Percentiles rank a stretch among this genome's conserved stretches.
Conservation (phyloP, 1,284 basidiomycete genomes). For the Moesziomyces sp. region DNA sequence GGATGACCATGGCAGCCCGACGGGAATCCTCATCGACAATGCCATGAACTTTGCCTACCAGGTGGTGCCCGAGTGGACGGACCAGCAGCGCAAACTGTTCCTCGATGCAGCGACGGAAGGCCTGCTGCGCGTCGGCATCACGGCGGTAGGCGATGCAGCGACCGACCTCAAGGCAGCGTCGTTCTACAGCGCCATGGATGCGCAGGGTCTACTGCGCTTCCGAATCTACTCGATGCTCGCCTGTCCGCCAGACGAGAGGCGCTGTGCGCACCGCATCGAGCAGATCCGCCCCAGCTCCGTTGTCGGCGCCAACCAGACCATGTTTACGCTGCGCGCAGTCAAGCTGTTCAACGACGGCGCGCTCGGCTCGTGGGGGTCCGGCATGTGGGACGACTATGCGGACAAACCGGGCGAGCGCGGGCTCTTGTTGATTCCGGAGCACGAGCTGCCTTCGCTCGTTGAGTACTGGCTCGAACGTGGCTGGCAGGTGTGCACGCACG, state of each 20-base stretch:
- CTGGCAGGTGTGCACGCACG: conserved; percentile 72
- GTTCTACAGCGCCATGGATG: conserved; percentile 45
- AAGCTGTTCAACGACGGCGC: conserved; percentile 88
- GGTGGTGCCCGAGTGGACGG: conserved; percentile 54
- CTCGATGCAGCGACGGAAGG: conserved; percentile 76
- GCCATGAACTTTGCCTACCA: conserved; percentile 61
- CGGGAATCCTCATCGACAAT: conserved; percentile 72
- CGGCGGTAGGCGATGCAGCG: conserved; percentile 55
- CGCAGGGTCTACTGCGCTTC: conserved; percentile 31
- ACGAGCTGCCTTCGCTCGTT: conserved; percentile 35
- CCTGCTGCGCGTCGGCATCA: conserved; percentile 77
- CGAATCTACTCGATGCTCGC: conserved; percentile 55
- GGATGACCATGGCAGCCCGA: conserved; percentile 75
- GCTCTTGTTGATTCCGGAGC: conserved; percentile 37
- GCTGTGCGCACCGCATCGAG: conserved; percentile 29
- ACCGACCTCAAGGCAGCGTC: conserved; percentile 34
- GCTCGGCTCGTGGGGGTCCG: conserved; percentile 89
- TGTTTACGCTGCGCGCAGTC: conserved; percentile 69
- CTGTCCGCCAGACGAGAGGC: conserved; percentile 34
- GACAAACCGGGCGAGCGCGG: conserved; percentile 71
- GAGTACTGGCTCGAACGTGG: conserved; percentile 48
- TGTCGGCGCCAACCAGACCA: not conserved
- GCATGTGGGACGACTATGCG: conserved; percentile 81
- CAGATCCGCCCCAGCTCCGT: conserved; percentile 4
- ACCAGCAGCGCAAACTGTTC: conserved; percentile 73